Evolutionary conservation across 768 basidiomycete genomes (phyloP).

Genomic region (Podaxis pistillaris): DNA sequence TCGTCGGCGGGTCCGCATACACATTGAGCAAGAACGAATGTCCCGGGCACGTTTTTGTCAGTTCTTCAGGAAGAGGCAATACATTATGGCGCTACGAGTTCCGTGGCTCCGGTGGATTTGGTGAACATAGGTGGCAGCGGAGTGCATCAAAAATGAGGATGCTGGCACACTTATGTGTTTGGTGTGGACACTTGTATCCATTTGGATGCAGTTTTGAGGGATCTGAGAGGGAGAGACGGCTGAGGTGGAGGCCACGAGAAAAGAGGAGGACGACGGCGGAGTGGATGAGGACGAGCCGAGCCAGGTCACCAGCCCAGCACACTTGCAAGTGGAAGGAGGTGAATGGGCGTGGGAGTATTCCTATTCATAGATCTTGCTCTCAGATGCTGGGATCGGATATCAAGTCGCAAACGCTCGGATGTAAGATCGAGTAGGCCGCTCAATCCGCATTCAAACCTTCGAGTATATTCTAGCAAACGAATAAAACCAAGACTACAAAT

Average conservation of each 20-base stretch:
- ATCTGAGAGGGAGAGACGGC: slow-evolving; percentile 65
- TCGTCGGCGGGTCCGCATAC: slow-evolving; percentile 91
- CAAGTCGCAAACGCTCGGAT: too few species aligned
- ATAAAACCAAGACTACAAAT: too few species aligned
- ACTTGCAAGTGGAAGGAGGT: slow-evolving; percentile 2
- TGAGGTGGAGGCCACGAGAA: slow-evolving; percentile 86
- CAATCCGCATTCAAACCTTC: too few species aligned
- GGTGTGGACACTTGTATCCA: slow-evolving; percentile 43
- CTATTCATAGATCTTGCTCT: not conserved
- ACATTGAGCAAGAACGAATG: slow-evolving; percentile 88
- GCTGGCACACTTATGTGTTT: slow-evolving; percentile 78
- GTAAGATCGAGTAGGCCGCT: too few species aligned
- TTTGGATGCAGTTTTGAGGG: slow-evolving; percentile 38
- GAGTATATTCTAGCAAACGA: too few species aligned
- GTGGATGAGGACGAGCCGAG: slow-evolving; percentile 63
- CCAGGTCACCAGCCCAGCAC: slow-evolving; percentile 34
- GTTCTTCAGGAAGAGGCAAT: slow-evolving; percentile 72
- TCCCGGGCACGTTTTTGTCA: slow-evolving; percentile 60
- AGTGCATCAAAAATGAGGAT: slow-evolving; percentile 89
- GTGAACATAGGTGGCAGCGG: slow-evolving; percentile 89
- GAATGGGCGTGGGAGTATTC: slow-evolving; percentile 3
- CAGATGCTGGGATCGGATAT: not conserved
- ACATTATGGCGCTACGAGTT: slow-evolving; percentile 81
- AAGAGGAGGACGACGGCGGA: slow-evolving; percentile 83
- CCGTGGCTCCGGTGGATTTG: slow-evolving; percentile 57